Percentiles rank a stretch among this genome's conserved stretches.
phyloP scores from a whole-genome alignment of 768 basidiomycete genomes.

The Suillus luteus region DNA sequence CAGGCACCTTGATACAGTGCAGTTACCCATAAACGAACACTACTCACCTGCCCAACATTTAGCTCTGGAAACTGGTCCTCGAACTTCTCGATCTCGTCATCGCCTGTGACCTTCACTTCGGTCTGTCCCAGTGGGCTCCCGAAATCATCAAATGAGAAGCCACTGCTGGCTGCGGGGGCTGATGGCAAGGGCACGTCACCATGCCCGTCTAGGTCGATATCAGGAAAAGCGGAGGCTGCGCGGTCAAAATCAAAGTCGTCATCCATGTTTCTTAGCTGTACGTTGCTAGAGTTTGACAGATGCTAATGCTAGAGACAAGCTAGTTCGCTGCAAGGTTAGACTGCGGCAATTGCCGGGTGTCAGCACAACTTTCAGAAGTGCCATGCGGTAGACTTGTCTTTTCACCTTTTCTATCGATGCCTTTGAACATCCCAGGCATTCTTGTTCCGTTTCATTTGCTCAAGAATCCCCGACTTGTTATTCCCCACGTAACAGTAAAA shows the following conservation, averaged over 20 bases:
- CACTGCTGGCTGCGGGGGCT: slow-evolving; percentile 35
- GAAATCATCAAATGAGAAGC: slow-evolving; percentile 73
- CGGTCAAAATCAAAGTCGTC: slow-evolving; percentile 80
- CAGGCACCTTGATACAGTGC: slow-evolving; percentile 14
- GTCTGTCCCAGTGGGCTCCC: slow-evolving; percentile 44
- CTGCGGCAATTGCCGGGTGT: slow-evolving; percentile 1
- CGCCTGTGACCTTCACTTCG: slow-evolving; percentile 78
- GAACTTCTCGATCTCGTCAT: slow-evolving; percentile 85
- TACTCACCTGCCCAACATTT: slow-evolving; percentile 48
- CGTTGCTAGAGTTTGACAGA: background rate
- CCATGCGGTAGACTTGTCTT: background rate
- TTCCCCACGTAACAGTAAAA: slow-evolving; percentile 67
- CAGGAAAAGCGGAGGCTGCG: slow-evolving; percentile 83
- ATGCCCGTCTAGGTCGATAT: slow-evolving; percentile 73
- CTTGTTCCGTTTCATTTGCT: slow-evolving; percentile 72
- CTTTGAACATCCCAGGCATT: slow-evolving; percentile 71
- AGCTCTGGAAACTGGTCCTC: slow-evolving; percentile 86
- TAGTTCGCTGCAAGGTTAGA: background rate
- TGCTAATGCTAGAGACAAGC: background rate
- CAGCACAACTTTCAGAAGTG: background rate
- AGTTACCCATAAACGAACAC: background rate
- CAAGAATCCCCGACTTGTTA: slow-evolving; percentile 62
- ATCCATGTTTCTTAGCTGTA: slow-evolving; percentile 22
- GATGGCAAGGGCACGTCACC: slow-evolving; percentile 52
- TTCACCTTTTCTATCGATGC: slow-evolving; percentile 45